Evolutionary conservation across 805 yeast genomes (phyloP).

Genomic region (Kluyveromyces wickerhamii): DNA sequence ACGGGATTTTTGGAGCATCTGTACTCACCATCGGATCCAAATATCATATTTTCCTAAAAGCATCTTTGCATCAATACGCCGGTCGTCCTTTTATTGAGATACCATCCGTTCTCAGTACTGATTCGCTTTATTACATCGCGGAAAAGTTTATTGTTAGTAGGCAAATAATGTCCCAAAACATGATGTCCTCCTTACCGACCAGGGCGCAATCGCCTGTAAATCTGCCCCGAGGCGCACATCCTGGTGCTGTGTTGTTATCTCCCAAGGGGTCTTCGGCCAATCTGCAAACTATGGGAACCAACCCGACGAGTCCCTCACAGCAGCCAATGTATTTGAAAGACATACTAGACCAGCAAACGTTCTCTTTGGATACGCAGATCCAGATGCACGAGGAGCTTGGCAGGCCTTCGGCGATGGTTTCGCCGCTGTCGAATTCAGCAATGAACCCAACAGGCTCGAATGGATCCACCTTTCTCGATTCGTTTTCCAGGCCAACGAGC

Average conservation of each 20-base stretch:
- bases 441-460: slow-evolving; percentile 16
- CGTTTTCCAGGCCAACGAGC: slow-evolving; percentile 18
- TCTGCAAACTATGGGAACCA: slow-evolving; percentile 10
- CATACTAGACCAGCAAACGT: slow-evolving; percentile 17
- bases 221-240: slow-evolving; percentile 29
- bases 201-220: slow-evolving; percentile 25
- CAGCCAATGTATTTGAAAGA: slow-evolving; percentile 17
- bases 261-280: slow-evolving; percentile 24
- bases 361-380: slow-evolving; percentile 13
- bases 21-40: too few species aligned
- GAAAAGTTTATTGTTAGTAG: too few species aligned
- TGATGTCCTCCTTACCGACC: slow-evolving; percentile 12
- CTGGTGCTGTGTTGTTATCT: slow-evolving; percentile 35
- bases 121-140: too few species aligned
- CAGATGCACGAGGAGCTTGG: slow-evolving; percentile 4
- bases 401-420: slow-evolving; percentile 16
- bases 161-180: slow-evolving; percentile 5
- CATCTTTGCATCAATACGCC: slow-evolving; percentile 3
- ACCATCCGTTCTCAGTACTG: too few species aligned
- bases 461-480: slow-evolving; percentile 17
- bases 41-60: too few species aligned
- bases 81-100: slow-evolving; percentile 4
- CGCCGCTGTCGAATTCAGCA: slow-evolving; percentile 11
- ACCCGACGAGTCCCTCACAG: slow-evolving; percentile 9
- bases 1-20: too few species aligned